phyloP scores from a whole-genome alignment of 2,329 filamentous ascomycete genomes.

The Stachybotrys chartarum region DNA sequence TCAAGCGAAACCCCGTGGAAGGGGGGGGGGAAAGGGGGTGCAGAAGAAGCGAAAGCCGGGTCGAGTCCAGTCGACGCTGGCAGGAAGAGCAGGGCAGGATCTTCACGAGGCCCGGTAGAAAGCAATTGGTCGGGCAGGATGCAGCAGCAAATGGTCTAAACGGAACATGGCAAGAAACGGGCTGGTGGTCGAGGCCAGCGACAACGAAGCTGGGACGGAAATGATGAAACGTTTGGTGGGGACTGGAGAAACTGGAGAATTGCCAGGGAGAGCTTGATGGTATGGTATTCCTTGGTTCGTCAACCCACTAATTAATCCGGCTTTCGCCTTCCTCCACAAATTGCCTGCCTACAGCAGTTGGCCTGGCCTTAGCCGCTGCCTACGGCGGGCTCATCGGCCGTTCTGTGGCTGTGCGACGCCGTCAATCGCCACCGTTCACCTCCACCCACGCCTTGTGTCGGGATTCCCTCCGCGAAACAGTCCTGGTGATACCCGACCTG shows the following conservation, averaged over 20 bases:
- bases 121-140: too few species aligned
- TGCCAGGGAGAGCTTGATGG: not conserved
- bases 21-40: not conserved
- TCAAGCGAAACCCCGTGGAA: not conserved
- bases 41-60: not conserved
- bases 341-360: too few species aligned
- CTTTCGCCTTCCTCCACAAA: too few species aligned
- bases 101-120: too few species aligned
- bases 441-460: not conserved
- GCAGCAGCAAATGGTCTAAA: not conserved
- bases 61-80: not conserved
- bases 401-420: not conserved
- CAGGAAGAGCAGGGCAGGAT: not conserved
- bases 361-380: too few species aligned
- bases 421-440: not conserved
- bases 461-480: not conserved
- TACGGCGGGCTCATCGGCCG: not conserved
- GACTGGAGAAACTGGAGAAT: not conserved
- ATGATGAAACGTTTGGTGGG: not conserved
- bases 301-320: too few species aligned
- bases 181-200: not conserved
- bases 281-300: too few species aligned
- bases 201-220: not conserved
- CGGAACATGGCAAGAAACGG: not conserved
- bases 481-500: not conserved